Evolutionary conservation across 441 rosid species (phyloP).

Genomic region (Adansonia madagascariensis): DNA sequence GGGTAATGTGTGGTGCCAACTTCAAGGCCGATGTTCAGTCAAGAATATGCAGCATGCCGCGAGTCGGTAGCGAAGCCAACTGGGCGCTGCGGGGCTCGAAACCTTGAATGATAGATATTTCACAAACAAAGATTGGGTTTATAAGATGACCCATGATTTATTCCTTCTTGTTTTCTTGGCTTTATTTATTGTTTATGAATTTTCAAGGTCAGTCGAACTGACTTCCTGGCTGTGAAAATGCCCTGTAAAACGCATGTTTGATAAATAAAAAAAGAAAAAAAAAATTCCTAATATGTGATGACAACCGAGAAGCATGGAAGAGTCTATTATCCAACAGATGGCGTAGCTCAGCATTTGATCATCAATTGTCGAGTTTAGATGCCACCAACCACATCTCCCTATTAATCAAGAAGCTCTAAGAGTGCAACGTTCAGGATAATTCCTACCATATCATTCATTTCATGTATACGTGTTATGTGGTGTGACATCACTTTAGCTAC

Average conservation of each 20-base stretch:
- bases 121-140: not conserved
- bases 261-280: not conserved
- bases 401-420: not conserved
- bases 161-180: not conserved
- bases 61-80: slow-evolving; percentile 88
- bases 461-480: not conserved
- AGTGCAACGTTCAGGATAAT: not conserved
- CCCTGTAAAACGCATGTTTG: not conserved
- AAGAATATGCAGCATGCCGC: slow-evolving; percentile 60
- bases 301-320: not conserved
- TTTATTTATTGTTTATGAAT: not conserved
- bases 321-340: not conserved
- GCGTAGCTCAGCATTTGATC: not conserved
- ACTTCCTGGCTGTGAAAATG: not conserved
- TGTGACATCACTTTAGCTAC: not conserved
- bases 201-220: not conserved
- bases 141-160: not conserved
- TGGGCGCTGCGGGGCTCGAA: slow-evolving; percentile 59
- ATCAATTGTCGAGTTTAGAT: not conserved
- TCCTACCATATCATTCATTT: not conserved
- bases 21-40: slow-evolving; percentile 77
- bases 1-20: slow-evolving; percentile 78
- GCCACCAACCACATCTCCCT: not conserved
- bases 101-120: not conserved
- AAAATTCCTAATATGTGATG: not conserved